These are phyloP conservation scores for Melastoma malabathricum DNA, from an alignment of 345 rosid genomes.

Conservation along the genomic window DNA sequence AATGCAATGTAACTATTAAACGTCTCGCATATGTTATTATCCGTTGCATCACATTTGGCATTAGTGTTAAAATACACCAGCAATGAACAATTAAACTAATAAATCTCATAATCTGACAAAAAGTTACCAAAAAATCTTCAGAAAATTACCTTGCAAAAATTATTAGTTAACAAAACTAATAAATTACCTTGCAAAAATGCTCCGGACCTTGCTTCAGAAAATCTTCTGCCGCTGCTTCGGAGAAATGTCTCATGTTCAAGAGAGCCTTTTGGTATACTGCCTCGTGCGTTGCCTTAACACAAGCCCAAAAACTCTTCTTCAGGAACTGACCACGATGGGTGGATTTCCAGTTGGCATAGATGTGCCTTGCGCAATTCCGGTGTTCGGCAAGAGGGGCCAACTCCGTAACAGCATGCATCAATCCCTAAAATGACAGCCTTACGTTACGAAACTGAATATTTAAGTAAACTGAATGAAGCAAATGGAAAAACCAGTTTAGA, in stretches of 20 bases:
- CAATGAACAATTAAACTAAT: no score
- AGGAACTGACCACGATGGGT: not conserved
- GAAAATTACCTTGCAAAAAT: no score
- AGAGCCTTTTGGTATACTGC: not conserved
- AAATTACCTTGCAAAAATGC: no score
- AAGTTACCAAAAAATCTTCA: no score
- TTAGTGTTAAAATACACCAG: no score
- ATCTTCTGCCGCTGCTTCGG: no score
- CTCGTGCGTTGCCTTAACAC: not conserved
- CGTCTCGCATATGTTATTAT: no score
- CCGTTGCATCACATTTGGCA: no score
- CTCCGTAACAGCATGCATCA: not conserved
- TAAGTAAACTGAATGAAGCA: not conserved
- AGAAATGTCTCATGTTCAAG: not conserved
- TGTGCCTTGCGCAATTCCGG: not conserved
- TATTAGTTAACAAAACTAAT: no score
- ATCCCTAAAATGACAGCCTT: not conserved
- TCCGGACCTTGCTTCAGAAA: no score
- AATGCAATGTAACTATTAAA: no score
- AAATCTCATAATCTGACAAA: no score
- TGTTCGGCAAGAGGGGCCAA: not conserved
- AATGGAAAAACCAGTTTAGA: not conserved
- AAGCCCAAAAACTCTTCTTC: not conserved
- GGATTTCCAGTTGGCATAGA: not conserved
- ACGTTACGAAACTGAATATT: not conserved